Conservation (phyloP, 805 yeast species). For the Komagataella kurtzmanii region DNA sequence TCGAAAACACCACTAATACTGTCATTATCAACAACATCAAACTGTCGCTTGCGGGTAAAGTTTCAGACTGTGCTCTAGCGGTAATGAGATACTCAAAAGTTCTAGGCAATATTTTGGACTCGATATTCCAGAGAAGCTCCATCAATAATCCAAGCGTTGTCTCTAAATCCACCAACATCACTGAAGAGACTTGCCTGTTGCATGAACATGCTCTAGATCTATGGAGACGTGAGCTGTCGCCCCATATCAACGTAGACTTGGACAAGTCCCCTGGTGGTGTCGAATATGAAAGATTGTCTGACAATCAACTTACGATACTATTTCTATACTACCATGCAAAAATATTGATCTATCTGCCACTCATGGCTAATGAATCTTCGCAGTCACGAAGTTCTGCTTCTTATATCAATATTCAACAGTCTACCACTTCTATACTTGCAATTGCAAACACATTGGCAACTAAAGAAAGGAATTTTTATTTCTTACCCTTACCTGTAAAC, state of each 20-base stretch:
- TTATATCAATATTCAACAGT: slow-evolving; percentile 55
- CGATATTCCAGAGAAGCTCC: slow-evolving; percentile 50
- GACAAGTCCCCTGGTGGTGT: slow-evolving; percentile 37
- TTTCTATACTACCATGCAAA: slow-evolving; percentile 50
- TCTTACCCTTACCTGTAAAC: slow-evolving; percentile 53
- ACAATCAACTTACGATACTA: slow-evolving; percentile 38
- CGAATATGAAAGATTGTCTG: slow-evolving; percentile 18
- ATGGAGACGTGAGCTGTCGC: slow-evolving; percentile 67
- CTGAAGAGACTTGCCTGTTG: slow-evolving; percentile 17
- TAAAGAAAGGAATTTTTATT: slow-evolving; percentile 21
- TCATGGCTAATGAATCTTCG: slow-evolving; percentile 30
- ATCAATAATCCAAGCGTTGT: slow-evolving; percentile 7
- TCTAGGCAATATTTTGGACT: slow-evolving; percentile 59
- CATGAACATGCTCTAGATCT: slow-evolving; percentile 59
- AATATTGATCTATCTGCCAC: slow-evolving; percentile 50
- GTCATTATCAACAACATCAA: slow-evolving; percentile 45
- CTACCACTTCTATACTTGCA: slow-evolving; percentile 44
- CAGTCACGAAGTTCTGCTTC: slow-evolving; percentile 34
- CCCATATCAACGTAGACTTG: slow-evolving; percentile 44
- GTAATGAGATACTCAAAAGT: slow-evolving; percentile 61
- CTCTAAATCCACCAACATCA: slow-evolving; percentile 12
- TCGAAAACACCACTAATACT: slow-evolving; percentile 36
- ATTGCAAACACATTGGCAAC: slow-evolving; percentile 25
- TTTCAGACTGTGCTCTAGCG: slow-evolving; percentile 45
- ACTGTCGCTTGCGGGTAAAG: slow-evolving; percentile 58